These are phyloP conservation scores for Verticillium isaacii DNA, from an alignment of 2,329 filamentous ascomycete genomes.

Conservation along the genomic window DNA sequence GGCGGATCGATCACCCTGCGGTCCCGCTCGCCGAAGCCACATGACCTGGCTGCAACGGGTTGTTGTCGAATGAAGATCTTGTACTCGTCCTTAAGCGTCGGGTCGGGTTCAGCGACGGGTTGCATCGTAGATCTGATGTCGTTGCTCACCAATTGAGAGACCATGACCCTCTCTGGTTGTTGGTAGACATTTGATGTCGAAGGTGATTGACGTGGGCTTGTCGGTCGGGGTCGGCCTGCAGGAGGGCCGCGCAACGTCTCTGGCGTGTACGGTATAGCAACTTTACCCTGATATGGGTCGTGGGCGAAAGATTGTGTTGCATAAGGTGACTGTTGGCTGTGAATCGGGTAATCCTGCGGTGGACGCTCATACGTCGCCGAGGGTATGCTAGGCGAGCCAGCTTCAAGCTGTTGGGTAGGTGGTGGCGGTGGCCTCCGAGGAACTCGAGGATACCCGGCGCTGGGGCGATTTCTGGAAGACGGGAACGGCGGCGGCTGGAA, in stretches of 20 bases:
- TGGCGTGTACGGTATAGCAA: conserved; percentile 10
- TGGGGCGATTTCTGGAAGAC: background rate
- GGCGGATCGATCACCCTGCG: conserved; percentile 79
- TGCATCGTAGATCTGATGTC: conserved; percentile 1
- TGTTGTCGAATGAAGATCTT: conserved; percentile 67
- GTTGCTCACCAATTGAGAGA: conserved; percentile 14
- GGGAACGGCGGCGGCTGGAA: background rate
- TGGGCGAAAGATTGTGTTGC: background rate
- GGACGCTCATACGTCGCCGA: background rate
- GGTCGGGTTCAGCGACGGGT: background rate
- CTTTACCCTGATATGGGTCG: conserved; percentile 11
- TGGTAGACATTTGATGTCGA: conserved; percentile 1
- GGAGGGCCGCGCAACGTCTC: conserved; percentile 6
- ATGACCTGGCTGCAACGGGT: conserved; percentile 71
- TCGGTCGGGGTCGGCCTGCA: conserved; percentile 2
- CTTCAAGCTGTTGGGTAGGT: background rate
- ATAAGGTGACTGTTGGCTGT: background rate
- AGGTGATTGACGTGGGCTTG: background rate
- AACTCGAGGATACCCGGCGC: background rate
- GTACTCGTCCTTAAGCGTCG: conserved; percentile 23
- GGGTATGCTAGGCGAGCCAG: background rate
- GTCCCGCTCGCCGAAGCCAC: conserved; percentile 79
- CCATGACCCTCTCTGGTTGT: conserved; percentile 14
- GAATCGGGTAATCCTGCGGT: background rate
- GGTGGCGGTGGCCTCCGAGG: background rate